These are phyloP conservation scores for Russula brevipes DNA, from an alignment of 768 basidiomycete genomes.

Conservation along the genomic window DNA sequence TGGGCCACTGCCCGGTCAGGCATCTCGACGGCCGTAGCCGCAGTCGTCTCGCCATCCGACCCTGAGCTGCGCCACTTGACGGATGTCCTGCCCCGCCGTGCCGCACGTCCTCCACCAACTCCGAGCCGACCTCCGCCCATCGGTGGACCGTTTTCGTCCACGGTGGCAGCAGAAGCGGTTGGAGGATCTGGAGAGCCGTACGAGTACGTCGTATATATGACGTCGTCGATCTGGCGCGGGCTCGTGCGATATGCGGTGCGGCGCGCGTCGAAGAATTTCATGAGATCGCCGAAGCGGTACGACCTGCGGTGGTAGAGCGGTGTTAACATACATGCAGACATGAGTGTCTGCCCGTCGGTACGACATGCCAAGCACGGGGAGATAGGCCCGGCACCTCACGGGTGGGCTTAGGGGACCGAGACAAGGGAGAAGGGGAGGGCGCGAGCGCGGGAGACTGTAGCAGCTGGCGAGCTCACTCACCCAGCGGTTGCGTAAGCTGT, in stretches of 20 bases:
- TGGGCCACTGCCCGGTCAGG: conserved; percentile 3
- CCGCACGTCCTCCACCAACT: not conserved
- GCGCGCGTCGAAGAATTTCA: conserved; percentile 86
- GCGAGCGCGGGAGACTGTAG: not conserved
- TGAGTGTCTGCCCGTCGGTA: not conserved
- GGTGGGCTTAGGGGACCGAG: not conserved
- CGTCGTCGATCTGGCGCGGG: conserved; percentile 84
- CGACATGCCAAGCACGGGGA: not conserved
- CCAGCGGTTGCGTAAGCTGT: conserved; percentile 93
- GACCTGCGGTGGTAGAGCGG: conserved; percentile 46
- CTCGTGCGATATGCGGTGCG: conserved; percentile 79
- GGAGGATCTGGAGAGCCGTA: conserved; percentile 48
- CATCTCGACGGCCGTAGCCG: conserved; percentile 20
- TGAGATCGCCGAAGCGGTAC: conserved; percentile 80
- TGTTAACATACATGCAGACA: not conserved
- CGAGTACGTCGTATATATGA: conserved; percentile 88
- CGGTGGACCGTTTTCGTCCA: conserved; percentile 14
- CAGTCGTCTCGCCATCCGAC: conserved; percentile 24
- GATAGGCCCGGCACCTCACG: not conserved
- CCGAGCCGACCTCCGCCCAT: conserved; percentile 19
- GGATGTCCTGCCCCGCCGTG: not conserved
- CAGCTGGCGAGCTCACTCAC: conserved; percentile 40
- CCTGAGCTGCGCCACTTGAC: conserved; percentile 31
- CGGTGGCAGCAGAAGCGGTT: conserved; percentile 11
- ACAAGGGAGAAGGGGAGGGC: not conserved